phyloP scores from a whole-genome alignment of 768 basidiomycete species.

The Suillus tomentosus region DNA sequence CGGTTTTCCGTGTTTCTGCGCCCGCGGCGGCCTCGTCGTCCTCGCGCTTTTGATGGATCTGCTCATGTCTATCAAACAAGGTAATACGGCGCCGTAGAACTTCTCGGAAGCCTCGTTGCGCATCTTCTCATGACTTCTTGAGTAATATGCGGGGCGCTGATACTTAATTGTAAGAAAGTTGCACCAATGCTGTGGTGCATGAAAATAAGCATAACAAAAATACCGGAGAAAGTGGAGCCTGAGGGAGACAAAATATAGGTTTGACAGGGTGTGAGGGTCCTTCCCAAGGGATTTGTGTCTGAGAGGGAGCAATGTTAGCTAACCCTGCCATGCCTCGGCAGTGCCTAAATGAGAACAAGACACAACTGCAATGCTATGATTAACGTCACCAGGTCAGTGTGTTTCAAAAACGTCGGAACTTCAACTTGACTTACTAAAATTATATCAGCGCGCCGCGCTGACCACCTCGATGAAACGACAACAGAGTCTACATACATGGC shows the following conservation, averaged over 20 bases:
- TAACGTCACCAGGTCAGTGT: constrained; percentile 6
- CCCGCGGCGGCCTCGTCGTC: constrained; percentile 2
- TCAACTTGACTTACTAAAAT: not conserved
- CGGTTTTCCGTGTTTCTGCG: constrained; percentile 1
- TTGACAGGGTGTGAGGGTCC: constrained; percentile 6
- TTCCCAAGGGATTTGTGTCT: constrained; percentile 1
- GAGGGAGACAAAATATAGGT: not conserved
- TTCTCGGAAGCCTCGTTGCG: not conserved
- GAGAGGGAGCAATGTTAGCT: not conserved
- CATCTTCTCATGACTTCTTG: constrained; percentile 5
- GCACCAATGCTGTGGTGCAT: not conserved
- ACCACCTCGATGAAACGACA: not conserved
- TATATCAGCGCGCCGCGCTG: not conserved
- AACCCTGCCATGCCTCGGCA: constrained; percentile 1
- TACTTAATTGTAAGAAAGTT: not conserved
- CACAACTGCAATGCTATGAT: not conserved
- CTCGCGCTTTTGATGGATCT: not conserved
- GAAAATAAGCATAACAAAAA: constrained; percentile 1
- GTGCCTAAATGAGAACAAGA: not conserved
- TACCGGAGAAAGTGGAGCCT: no score
- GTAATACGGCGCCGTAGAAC: not conserved
- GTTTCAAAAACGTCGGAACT: not conserved
- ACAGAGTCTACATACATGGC: not conserved
- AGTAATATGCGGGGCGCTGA: not conserved
- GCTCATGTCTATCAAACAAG: not conserved